phyloP scores from a whole-genome alignment of 2,329 filamentous ascomycete genomes.

The Drechslerella stenobrocha region DNA sequence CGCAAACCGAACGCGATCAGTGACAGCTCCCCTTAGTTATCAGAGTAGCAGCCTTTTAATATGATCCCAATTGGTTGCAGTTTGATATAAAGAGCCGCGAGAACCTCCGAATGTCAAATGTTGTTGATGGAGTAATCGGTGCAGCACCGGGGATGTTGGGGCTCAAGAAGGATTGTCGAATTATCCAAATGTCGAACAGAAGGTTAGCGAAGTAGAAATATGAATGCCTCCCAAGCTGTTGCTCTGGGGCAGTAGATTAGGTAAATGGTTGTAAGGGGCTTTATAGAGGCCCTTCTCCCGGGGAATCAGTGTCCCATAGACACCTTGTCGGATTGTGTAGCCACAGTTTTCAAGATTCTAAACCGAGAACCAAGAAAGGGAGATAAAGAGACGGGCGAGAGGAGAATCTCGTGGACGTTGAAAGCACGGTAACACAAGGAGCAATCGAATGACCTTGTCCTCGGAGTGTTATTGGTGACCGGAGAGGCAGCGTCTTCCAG shows the following conservation, averaged over 20 bases:
- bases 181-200: constrained; percentile 2
- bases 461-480: constrained; percentile 30
- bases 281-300: constrained; percentile 20
- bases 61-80: constrained; percentile 8
- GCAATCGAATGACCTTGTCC: constrained; percentile 42
- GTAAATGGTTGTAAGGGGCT: constrained; percentile 25
- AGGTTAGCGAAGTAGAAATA: constrained; percentile 3
- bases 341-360: constrained; percentile 17
- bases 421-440: constrained; percentile 34
- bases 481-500: constrained; percentile 26
- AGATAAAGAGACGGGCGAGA: constrained; percentile 6
- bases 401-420: constrained; percentile 27
- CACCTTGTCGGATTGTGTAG: constrained; percentile 16
- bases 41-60: constrained; percentile 6
- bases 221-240: background rate
- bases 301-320: constrained; percentile 17
- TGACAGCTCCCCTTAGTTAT: constrained; percentile 24
- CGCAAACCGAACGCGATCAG: constrained; percentile 18
- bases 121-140: no score
- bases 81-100: no score
- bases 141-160: no score
- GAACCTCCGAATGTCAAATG: no score
- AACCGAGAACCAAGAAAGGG: constrained; percentile 15
- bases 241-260: constrained; percentile 9
- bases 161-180: no score